A percentile compares a stretch with the other conserved stretches of the same genome.
Evolutionary conservation across 495 filamentous ascomycete species (phyloP).

Genomic region (Penicillium turbatum): DNA sequence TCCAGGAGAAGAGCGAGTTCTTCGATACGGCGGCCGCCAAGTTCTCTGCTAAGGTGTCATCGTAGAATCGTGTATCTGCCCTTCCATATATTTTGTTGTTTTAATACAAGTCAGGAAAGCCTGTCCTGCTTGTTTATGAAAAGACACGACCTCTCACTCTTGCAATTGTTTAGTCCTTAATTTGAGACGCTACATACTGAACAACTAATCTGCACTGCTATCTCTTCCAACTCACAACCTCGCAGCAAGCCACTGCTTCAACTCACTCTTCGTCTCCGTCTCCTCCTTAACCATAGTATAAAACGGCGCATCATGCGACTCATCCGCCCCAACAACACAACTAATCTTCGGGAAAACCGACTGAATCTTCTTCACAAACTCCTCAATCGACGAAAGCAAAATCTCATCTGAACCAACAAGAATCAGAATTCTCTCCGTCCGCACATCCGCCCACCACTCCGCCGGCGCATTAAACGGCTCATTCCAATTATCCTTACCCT

Average conservation of each 20-base stretch:
- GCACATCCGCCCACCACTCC: slow-evolving; percentile 52
- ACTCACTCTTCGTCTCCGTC: slow-evolving; percentile 23
- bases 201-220: no score
- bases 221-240: slow-evolving; percentile 17
- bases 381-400: slow-evolving; percentile 51
- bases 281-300: slow-evolving; percentile 24
- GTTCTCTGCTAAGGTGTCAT: slow-evolving; percentile 67
- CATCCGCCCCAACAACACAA: slow-evolving; percentile 30
- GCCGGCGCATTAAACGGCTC: slow-evolving; percentile 46
- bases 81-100: slow-evolving; percentile 14
- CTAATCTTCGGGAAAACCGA: slow-evolving; percentile 31
- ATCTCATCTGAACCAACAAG: slow-evolving; percentile 54
- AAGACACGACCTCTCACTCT: slow-evolving; percentile 26
- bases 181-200: no score
- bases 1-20: slow-evolving; percentile 69
- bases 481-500: slow-evolving; percentile 50
- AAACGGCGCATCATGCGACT: slow-evolving; percentile 35
- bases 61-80: slow-evolving; percentile 30
- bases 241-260: slow-evolving; percentile 33
- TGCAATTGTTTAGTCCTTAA: slow-evolving; percentile 5
- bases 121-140: slow-evolving; percentile 28
- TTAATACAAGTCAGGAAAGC: slow-evolving; percentile 18
- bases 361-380: slow-evolving; percentile 44
- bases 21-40: slow-evolving; percentile 79
- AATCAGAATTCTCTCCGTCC: slow-evolving; percentile 47